These are phyloP conservation scores for Wickerhamiella australiensis DNA, from an alignment of 805 yeast species.

Conservation along the genomic window DNA sequence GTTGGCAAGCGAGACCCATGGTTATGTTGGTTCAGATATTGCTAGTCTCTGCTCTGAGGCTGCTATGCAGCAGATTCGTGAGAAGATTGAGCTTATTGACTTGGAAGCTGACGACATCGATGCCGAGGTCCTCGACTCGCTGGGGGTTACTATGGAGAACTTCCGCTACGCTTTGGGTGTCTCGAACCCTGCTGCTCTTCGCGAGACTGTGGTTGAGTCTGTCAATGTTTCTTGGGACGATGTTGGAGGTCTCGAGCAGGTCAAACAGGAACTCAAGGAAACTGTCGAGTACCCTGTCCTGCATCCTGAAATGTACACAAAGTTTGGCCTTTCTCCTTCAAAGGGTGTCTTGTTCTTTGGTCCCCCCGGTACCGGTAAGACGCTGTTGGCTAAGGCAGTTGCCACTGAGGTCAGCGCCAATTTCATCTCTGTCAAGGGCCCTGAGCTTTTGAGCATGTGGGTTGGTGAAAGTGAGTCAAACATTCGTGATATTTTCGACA, in stretches of 20 bases:
- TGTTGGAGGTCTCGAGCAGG: slow-evolving; percentile 94
- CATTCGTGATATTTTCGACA: slow-evolving; percentile 94
- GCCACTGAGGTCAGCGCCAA: slow-evolving; percentile 99
- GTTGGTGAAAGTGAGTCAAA: slow-evolving; percentile 97
- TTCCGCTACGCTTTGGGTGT: slow-evolving; percentile 95
- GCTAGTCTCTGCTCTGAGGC: slow-evolving; percentile 99
- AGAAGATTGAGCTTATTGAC: slow-evolving; percentile 96
- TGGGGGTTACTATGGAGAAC: slow-evolving; percentile 98
- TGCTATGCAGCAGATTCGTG: slow-evolving; percentile 99
- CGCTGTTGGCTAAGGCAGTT: slow-evolving; percentile 94
- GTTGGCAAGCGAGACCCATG: slow-evolving; percentile 95
- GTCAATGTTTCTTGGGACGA: slow-evolving; percentile 99
- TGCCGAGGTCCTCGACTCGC: slow-evolving; percentile 89
- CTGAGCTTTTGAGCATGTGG: slow-evolving; percentile 96
- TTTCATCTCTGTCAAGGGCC: slow-evolving; percentile 94
- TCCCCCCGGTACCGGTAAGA: slow-evolving; percentile 99
- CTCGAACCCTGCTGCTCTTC: slow-evolving; percentile 96
- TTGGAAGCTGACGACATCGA: slow-evolving; percentile 93
- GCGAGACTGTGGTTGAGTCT: slow-evolving; percentile 98
- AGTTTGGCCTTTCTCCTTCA: slow-evolving; percentile 94
- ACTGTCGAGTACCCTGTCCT: slow-evolving; percentile 98
- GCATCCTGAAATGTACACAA: slow-evolving; percentile 97
- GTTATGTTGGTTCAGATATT: slow-evolving; percentile 98
- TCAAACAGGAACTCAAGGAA: slow-evolving; percentile 94
- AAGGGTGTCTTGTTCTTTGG: slow-evolving; percentile 98